Conservation (phyloP, 192 early-diverging fungal genomes). For the Chytriomyces sp. region DNA sequence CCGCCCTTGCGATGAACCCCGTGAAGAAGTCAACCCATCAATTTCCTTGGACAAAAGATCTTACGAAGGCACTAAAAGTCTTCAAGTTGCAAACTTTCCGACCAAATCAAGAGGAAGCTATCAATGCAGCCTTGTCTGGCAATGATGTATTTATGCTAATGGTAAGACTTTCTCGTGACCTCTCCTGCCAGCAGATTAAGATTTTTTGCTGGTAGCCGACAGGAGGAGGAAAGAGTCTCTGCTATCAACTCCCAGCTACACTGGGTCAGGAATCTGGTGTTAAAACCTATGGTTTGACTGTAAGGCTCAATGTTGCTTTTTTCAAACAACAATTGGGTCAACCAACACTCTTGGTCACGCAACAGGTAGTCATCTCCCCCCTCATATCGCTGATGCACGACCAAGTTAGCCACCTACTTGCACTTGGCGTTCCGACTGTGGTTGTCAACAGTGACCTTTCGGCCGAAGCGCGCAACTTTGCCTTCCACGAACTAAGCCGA, state of each 20-base stretch:
- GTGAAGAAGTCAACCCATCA: slow-evolving; percentile 10
- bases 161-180: slow-evolving; percentile 39
- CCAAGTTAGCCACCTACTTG: slow-evolving; percentile 78
- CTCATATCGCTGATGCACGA: slow-evolving; percentile 96
- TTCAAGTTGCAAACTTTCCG: slow-evolving; percentile 82
- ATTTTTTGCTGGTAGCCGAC: slow-evolving; percentile 63
- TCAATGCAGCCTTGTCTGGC: slow-evolving; percentile 82
- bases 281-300: slow-evolving; percentile 40
- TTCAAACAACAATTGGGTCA: not conserved
- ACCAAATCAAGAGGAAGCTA: slow-evolving; percentile 82
- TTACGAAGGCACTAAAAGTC: slow-evolving; percentile 64
- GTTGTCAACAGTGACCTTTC: slow-evolving; percentile 66
- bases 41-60: slow-evolving; percentile 74
- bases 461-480: slow-evolving; percentile 49
- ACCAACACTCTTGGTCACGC: too few relatives aligned
- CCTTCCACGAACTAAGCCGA: slow-evolving; percentile 60
- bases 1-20: not conserved
- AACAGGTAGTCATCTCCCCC: slow-evolving; percentile 80
- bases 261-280: slow-evolving; percentile 51
- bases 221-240: slow-evolving; percentile 94
- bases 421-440: slow-evolving; percentile 58
- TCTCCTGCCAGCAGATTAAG: not conserved
- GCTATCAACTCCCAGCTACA: slow-evolving; percentile 87
- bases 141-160: slow-evolving; percentile 94
- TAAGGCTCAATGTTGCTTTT: not conserved